These are phyloP conservation scores for Beauveria australis DNA, from an alignment of 2,329 filamentous ascomycete genomes.

Conservation along the genomic window DNA sequence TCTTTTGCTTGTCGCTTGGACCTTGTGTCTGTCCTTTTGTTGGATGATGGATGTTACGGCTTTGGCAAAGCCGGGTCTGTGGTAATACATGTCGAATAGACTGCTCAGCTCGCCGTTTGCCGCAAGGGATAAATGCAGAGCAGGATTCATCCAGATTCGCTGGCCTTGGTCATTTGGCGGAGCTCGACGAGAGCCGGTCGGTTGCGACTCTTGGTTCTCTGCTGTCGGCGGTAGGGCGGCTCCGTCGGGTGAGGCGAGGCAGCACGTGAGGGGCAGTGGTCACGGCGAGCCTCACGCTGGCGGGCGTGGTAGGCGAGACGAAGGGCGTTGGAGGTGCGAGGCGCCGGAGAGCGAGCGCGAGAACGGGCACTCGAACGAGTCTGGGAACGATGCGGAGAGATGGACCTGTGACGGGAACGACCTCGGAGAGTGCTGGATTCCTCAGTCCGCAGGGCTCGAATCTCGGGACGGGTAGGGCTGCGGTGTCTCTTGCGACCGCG, in stretches of 20 bases:
- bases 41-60: neutral
- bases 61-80: neutral
- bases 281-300: conserved; percentile 32
- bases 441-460: conserved; percentile 26
- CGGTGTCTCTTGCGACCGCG: conserved; percentile 34
- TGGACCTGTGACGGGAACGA: conserved; percentile 31
- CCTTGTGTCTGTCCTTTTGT: neutral
- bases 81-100: neutral
- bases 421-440: conserved; percentile 36
- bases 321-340: conserved; percentile 33
- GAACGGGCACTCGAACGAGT: conserved; percentile 26
- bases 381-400: conserved; percentile 24
- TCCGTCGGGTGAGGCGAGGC: conserved; percentile 25
- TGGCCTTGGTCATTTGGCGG: conserved; percentile 7
- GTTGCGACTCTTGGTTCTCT: conserved; percentile 31
- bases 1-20: neutral
- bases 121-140: neutral
- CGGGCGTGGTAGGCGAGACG: conserved; percentile 31
- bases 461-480: conserved; percentile 26
- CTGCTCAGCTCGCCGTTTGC: neutral
- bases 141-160: neutral
- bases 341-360: conserved; percentile 21
- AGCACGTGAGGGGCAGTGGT: conserved; percentile 35
- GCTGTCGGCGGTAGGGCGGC: conserved; percentile 25
- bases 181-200: conserved; percentile 24